Conservation (phyloP, 192 early-diverging fungal genomes). For the Backusella psychrophila region DNA sequence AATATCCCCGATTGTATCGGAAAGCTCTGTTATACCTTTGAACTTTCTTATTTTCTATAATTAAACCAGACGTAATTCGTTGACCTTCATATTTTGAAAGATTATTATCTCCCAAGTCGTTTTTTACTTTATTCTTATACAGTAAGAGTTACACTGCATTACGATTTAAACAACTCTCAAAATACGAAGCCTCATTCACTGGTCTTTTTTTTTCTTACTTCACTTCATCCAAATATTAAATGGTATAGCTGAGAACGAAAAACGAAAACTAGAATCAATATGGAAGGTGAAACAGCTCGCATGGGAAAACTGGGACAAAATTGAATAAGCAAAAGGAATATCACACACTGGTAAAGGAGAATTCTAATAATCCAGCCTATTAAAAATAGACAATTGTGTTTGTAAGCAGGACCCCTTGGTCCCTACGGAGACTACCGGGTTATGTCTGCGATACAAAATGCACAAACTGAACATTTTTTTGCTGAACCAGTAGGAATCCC, state of each 20-base stretch:
- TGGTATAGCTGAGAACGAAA: not conserved
- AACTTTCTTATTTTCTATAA: not conserved
- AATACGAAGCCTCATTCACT: too few relatives aligned
- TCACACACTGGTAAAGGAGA: conserved; percentile 1
- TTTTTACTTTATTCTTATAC: not conserved
- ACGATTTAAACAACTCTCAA: too few relatives aligned
- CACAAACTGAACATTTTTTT: not conserved
- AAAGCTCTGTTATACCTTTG: not conserved
- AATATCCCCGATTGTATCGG: conserved; percentile 1
- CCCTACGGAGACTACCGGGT: conserved; percentile 8
- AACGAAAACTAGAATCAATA: not conserved
- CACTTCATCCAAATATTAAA: not conserved
- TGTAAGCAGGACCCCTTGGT: conserved; percentile 5
- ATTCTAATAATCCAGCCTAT: not conserved
- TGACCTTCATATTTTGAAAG: not conserved
- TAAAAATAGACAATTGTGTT: not conserved
- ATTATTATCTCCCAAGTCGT: not conserved
- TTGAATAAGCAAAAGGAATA: not conserved
- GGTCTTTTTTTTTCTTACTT: not conserved
- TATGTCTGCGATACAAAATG: not conserved
- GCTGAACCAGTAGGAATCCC: not conserved
- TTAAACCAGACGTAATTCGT: not conserved
- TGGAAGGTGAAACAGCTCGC: conserved; percentile 8
- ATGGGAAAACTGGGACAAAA: conserved; percentile 7
- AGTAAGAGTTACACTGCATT: too few relatives aligned